Conservation (phyloP, 208 protist genomes). For the Trichomonas tenax region DNA sequence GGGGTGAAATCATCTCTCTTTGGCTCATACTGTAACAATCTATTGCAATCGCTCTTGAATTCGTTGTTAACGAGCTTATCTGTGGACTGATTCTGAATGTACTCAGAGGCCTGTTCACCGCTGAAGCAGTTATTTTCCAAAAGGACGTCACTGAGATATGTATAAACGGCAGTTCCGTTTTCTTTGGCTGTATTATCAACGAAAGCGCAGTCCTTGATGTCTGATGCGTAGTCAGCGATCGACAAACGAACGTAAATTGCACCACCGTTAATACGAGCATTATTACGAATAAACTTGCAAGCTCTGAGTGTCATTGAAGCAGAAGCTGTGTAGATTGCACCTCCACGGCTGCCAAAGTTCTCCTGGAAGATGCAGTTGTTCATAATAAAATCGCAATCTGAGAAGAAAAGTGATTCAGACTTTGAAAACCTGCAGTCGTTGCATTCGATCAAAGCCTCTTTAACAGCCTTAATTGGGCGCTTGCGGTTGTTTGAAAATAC, state of each 20-base stretch:
- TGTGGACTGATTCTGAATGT: not conserved
- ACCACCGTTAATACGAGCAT: not conserved
- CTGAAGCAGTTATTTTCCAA: not conserved
- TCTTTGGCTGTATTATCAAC: not conserved
- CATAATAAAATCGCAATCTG: not conserved
- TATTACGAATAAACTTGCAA: constrained; percentile 7
- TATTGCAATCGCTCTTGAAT: not conserved
- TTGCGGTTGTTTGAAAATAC: not conserved
- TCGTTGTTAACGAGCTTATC: not conserved
- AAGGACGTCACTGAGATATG: not conserved
- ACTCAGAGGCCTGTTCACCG: not conserved
- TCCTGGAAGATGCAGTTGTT: not conserved
- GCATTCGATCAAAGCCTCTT: not conserved
- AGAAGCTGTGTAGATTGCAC: not conserved
- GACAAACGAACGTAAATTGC: not conserved
- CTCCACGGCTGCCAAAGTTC: not conserved
- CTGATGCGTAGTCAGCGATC: not conserved
- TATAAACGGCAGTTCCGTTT: not conserved
- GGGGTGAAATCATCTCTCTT: not conserved
- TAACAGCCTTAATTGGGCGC: not conserved
- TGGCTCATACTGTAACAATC: too few species aligned
- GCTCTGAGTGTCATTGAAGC: not conserved
- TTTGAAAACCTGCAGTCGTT: not conserved
- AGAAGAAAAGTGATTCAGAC: not conserved
- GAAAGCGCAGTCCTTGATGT: not conserved